These are phyloP conservation scores for Venturia carpophila DNA, from an alignment of 2,329 filamentous ascomycete species.

Conservation along the genomic window DNA sequence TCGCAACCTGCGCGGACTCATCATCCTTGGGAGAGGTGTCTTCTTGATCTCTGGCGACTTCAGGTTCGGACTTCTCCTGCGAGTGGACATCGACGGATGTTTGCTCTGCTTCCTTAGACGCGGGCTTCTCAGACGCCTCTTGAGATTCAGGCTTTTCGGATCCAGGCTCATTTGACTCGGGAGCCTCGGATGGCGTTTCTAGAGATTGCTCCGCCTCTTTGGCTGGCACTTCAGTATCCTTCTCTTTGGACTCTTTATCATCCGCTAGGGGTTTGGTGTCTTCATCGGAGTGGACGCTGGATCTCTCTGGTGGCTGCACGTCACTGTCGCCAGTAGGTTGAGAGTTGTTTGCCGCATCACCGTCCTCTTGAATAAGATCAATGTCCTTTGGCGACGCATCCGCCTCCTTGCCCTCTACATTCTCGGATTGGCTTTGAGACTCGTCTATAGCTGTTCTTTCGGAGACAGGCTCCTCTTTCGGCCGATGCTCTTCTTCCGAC, in stretches of 20 bases:
- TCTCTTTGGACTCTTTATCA: not conserved
- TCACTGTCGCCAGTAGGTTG: not conserved
- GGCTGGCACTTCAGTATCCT: not conserved
- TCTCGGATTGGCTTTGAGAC: not conserved
- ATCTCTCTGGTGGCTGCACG: not conserved
- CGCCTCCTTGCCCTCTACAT: not conserved
- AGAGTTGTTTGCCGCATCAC: not conserved
- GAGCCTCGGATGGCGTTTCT: not conserved
- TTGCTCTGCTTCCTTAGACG: not conserved
- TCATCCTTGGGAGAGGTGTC: not conserved
- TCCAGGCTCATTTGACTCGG: not conserved
- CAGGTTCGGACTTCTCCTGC: not conserved
- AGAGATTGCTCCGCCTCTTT: not conserved
- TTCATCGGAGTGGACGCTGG: not conserved
- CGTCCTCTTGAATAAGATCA: not conserved
- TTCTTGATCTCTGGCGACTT: not conserved
- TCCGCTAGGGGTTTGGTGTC: not conserved
- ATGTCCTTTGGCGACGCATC: not conserved
- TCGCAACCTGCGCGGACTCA: not conserved
- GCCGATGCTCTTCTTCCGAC: not conserved
- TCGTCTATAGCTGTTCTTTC: not conserved
- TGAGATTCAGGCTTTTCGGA: not conserved
- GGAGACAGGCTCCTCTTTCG: not conserved
- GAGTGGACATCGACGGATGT: not conserved
- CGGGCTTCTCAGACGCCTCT: not conserved